Base-by-base conservation (phyloP, 2,329 filamentous ascomycete genomes). In the Lithohypha guttulata region DNA sequence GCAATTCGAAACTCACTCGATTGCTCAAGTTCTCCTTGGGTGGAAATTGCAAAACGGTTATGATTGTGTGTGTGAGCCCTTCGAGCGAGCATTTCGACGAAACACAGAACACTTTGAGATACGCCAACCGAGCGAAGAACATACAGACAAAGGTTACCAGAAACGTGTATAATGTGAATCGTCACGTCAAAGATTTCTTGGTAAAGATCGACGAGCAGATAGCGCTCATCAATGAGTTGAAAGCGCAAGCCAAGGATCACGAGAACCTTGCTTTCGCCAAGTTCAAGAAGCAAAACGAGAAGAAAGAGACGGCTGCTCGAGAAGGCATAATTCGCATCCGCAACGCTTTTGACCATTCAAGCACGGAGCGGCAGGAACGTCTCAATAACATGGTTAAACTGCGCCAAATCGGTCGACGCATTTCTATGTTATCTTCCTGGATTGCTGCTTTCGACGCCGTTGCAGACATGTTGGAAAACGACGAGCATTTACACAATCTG, bases 151-250 rank as follows among this genome's bases (percentile, higher is more conserved):
- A 98, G 70, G 86, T 95, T 42, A 95, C 91, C n/a, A 79, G 87
- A 54, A 98, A 98, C 57, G 87, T 96, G 17, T 98, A 93, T 66
- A 98, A 98, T 59, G 91, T 98, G 48, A 95, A 98, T 59, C 82
- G 91, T 45, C 91, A 98, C 63, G 91, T 98, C 55, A 98, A 98
- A 67, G 91, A 98, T 62, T 98, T 94, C 64, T 65, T 98, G 58
- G 91, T 95, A 68, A 96, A 96, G 71, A 98, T 98, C 53, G 89
- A 98, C 56, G 91, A 98, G 64, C 89, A 98, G 59, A 87, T 94
- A 72, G 81, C 79, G n/a, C 64, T 95, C 55, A 98, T 98, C 60
- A 94, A 93, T 51, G 87, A 96, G 58, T 74, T 98, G 40, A 86
- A 91, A 63, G 82, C 82, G 18, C 84, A 95, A 59, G 85, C 94